Percentiles rank a stretch among this genome's conserved stretches.
These are phyloP conservation scores for Dictyostelium capitatum DNA, from an alignment of 78 protist species.

Conservation along the genomic window DNA sequence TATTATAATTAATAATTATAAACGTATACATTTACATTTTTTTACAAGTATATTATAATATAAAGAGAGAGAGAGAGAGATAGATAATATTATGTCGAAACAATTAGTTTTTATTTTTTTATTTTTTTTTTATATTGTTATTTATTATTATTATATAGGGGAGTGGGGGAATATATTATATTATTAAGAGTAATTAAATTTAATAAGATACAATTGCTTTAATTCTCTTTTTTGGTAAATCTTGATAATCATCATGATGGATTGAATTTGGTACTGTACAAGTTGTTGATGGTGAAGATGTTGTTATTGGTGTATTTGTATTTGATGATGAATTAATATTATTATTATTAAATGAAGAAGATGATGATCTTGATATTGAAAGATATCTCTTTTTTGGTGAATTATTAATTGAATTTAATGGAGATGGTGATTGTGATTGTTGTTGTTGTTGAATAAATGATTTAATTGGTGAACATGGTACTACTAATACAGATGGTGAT, in stretches of 20 bases:
- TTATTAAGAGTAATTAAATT: too few relatives aligned
- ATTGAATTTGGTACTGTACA: conserved; percentile 39
- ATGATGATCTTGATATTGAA: conserved; percentile 22
- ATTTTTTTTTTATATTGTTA: background rate
- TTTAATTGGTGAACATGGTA: conserved; percentile 34
- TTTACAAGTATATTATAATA: too few relatives aligned
- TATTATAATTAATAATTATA: too few relatives aligned
- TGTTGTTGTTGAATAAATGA: background rate
- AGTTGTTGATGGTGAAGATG: background rate
- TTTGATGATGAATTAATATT: background rate
- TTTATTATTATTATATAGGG: background rate
- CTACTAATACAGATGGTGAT: background rate
- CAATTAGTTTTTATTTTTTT: background rate
- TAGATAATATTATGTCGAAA: background rate
- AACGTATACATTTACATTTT: too few relatives aligned
- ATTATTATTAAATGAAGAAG: conserved; percentile 9
- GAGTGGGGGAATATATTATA: background rate
- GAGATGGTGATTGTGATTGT: background rate
- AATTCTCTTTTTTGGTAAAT: background rate
- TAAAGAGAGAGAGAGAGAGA: too few relatives aligned
- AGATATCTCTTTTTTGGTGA: conserved; percentile 21
- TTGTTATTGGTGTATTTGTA: conserved; percentile 20
- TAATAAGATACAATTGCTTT: background rate
- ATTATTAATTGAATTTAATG: background rate
- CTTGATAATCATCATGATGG: conserved; percentile 25